Base-by-base conservation (phyloP, 2,329 filamentous ascomycete species). In the Scytalidium sp. region DNA sequence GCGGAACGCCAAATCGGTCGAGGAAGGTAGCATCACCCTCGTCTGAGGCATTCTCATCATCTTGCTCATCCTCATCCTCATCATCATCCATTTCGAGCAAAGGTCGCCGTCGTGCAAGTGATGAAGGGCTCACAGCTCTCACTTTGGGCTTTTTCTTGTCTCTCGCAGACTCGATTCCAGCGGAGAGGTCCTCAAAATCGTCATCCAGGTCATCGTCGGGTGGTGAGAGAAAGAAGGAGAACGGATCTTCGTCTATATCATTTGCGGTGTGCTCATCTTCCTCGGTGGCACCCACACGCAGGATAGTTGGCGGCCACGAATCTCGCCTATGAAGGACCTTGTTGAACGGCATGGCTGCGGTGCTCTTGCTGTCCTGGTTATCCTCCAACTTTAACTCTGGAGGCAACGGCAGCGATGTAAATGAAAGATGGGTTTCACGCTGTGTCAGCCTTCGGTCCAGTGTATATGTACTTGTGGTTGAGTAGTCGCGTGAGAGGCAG, bases 231-330 rank as follows among this genome's bases (percentile, higher is more conserved):
- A 67, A 67, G 56, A 60, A 66, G 7, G 63, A 58, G 41, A 67
- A 64, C 3, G 64, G 64, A 49, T 67, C 57, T 9, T 61, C 61
- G 41, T 67, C 64, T 23, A 66, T 65, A 3, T 45, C 42, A n/a
- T 57, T 53, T 9, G 53, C 43, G 6, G 44, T n/a, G 8, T 58
- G 21, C 17, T 27, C 19, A 19, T 46, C 50, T 6, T 40, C 42
- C 7, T 60, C 53, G n/a, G 50, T 46, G 11, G 52, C 51, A 11
- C 45, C 42, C 27, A 67, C 39, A 23, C 56, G 61, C 10, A 66
- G 42, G 15, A 66, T 60, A 13, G 64, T 66, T 32, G 64, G 64
- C 19, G 64, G 64, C 63, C 63, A 67, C 3, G 64, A 66, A 51
- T 66, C 64, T 6, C 64, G 54, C 10, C 64, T 56, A 7, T 60